Base-by-base conservation (phyloP, 257 asterid genomes). In the Nicotiana tabacum region DNA sequence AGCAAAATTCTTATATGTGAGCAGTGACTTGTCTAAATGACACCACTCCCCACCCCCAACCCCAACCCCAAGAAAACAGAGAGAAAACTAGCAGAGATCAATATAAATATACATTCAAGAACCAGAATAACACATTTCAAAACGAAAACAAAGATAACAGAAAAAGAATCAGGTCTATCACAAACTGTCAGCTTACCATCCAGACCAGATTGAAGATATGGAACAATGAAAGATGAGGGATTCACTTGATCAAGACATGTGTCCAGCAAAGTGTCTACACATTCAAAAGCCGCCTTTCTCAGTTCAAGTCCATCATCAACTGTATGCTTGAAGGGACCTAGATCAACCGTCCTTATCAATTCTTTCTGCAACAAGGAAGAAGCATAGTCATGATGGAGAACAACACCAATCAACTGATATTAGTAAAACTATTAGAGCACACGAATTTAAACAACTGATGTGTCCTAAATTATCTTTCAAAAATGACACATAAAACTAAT, bases 261-360 rank as follows among this genome's bases (percentile, higher is more conserved):
- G 87, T 96, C 99, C 89, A 96, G 87, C 90, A 96, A 89, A 76
- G 99, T 94, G 86, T 96, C 98, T 51, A 96, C 98, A 78, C 99
- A 96, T 92, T 96, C 99, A 83, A 96, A 96, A 70, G 98, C 97
- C 67, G 98, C 98, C 90, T 96, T 96, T 85, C 99, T 93, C 89
- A 96, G 90, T 87, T 96, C 99, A 82, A 96, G 99, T 85, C 99
- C 99, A 88, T 96, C 99, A 77, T 96, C 99, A 37, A 96, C 99
- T 29, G 98, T 96, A 91, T 96, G 99, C 91, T 96, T 94, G 92
- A 96, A 96, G 84, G 99, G 99, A 83, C 99, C 99, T 43, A 96
- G 90, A 88, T 96, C 98, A 66, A 96, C 98, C n/a, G 97, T 96
- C 88, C 99, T 92, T 85, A 96, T 96, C 93, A 96, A 88, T 88